Conservation (phyloP, 2,329 filamentous ascomycete genomes). For the Alternaria infectoria region DNA sequence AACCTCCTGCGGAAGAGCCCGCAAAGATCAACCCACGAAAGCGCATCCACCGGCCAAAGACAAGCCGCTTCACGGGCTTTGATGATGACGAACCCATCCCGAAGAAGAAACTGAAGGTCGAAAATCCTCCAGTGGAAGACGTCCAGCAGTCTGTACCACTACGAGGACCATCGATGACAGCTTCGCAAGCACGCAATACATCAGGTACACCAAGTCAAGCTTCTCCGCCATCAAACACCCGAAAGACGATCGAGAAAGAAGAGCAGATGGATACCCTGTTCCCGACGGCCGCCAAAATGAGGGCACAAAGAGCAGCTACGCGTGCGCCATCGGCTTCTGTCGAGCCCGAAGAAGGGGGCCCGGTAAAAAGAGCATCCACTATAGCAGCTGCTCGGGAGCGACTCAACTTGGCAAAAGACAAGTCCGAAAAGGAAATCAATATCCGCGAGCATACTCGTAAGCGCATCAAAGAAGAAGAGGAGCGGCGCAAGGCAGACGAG, state of each 20-base stretch:
- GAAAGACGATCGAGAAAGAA: conserved; percentile 48
- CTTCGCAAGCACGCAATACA: conserved; percentile 23
- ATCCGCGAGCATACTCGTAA: conserved; percentile 59
- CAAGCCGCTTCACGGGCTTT: conserved; percentile 74
- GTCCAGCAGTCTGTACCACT: conserved; percentile 22
- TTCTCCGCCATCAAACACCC: conserved; percentile 40
- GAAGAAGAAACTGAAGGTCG: conserved; percentile 35
- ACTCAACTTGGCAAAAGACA: conserved; percentile 45
- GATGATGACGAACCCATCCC: conserved; percentile 58
- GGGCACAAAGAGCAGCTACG: conserved; percentile 66
- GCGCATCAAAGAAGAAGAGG: conserved; percentile 59
- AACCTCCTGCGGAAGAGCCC: conserved; percentile 24
- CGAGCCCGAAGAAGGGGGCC: conserved; percentile 49
- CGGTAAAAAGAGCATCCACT: conserved; percentile 20
- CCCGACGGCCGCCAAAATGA: conserved; percentile 77
- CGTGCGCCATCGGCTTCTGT: conserved; percentile 36
- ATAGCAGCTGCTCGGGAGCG: conserved; percentile 46
- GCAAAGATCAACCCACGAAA: conserved; percentile 37
- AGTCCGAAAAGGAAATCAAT: conserved; percentile 66
- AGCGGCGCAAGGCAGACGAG: conserved; percentile 65
- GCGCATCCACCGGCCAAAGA: conserved; percentile 45
- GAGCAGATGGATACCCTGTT: conserved; percentile 75
- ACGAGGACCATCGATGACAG: conserved; percentile 1
- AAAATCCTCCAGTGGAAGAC: conserved; percentile 36
- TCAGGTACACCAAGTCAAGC: conserved; percentile 33